These are phyloP conservation scores for Testicularia cyperi DNA, from an alignment of 1,284 basidiomycete genomes.

Conservation along the genomic window DNA sequence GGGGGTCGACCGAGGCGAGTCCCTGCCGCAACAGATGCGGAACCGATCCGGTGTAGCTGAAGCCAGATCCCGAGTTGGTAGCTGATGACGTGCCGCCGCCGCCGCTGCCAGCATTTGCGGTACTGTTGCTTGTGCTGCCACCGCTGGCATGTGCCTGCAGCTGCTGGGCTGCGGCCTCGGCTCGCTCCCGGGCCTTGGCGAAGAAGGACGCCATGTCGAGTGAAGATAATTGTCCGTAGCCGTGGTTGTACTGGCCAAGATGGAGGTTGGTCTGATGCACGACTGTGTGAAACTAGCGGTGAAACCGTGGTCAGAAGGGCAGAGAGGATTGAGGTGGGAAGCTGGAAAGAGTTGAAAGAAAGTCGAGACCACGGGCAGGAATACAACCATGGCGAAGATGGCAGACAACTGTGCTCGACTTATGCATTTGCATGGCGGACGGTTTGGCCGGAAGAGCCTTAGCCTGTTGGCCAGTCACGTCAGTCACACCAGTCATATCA, in stretches of 20 bases:
- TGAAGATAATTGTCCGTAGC: background rate
- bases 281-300: no score
- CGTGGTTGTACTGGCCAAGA: background rate
- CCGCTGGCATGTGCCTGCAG: constrained; percentile 22
- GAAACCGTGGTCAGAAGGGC: no score
- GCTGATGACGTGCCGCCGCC: constrained; percentile 4
- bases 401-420: no score
- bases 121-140: constrained; percentile 1
- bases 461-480: no score
- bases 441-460: no score
- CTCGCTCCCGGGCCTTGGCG: constrained; percentile 44
- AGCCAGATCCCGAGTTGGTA: constrained; percentile 12
- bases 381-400: no score
- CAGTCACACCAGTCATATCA: no score
- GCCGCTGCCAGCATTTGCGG: no score
- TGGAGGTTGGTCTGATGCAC: background rate
- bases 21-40: constrained; percentile 48
- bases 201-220: constrained; percentile 49
- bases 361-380: no score
- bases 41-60: constrained; percentile 43
- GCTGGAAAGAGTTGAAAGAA: no score
- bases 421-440: no score
- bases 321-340: no score
- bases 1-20: constrained; percentile 48
- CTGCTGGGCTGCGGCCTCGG: constrained; percentile 50